Evolutionary conservation across 176 grass and related monocot genomes (phyloP), one percentile per base, ranked within the genome.

Genomic region (Carex kokanica): DNA sequence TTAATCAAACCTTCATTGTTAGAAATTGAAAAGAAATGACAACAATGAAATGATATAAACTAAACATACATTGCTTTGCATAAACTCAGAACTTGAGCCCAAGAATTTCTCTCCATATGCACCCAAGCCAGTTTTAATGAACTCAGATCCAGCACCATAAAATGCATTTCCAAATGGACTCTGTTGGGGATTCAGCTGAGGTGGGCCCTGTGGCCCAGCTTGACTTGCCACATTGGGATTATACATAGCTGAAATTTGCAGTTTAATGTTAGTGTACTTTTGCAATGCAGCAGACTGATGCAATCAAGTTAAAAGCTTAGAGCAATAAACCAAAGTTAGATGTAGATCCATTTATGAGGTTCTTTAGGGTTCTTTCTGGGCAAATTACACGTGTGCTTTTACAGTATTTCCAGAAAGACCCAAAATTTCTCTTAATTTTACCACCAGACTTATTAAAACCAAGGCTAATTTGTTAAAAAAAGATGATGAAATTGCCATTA

Each of bases 61-160:
- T 17, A 23, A 74, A 17, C 85, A 84, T 87, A 98, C 92, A 36
- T 98, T 98, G 86, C 95, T 98, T 86, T 98, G 95, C 73, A 78
- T 78, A 89, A 98, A 98, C 67, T 98, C 95, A 27, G 95, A 98
- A 87, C 92, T 94, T 56, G 95, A 94, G 63, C 89, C 92, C 12
- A 94, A 67, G 62, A 92, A 87, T 66, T 78, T 98, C 71, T 90
- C 92, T 6, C 92, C 90, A 84, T 98, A 98, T 79, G 89, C 85
- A 83, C 81, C 90, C 57, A 98, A 83, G 14, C 95, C 87, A 79
- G 77, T 91, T 85, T 25, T 86, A 16, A 94, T 91, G 11, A 98
- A 78, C 59, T 88, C 95, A 0, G 95, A 94, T 67, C 92, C 85
- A 25, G 92, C 81, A 23, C 90, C 92, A 63, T 91, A 89, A 17